Evolutionary conservation across 2,329 filamentous ascomycete species (phyloP).

Genomic region (Capronia epimyces): DNA sequence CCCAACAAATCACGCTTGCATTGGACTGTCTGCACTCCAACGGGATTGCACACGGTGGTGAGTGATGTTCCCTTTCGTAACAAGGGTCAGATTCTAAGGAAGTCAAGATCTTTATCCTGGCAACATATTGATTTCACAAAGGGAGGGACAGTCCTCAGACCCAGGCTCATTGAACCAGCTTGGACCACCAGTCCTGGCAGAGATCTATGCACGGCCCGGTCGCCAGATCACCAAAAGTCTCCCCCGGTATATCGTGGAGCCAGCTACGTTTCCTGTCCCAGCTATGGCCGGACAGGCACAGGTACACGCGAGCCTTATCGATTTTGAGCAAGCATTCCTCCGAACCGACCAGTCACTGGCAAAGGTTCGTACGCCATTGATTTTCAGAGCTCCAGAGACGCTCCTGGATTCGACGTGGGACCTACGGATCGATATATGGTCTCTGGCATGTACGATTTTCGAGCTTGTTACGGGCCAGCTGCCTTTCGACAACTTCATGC

Average conservation of each 20-base stretch:
- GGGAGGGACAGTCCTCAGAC: conserved; percentile 11
- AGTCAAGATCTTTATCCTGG: conserved; percentile 21
- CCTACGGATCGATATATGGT: conserved; percentile 21
- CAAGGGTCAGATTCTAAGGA: conserved; percentile 6
- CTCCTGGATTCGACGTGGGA: conserved; percentile 21
- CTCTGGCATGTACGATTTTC: conserved; percentile 25
- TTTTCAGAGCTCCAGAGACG: conserved; percentile 26
- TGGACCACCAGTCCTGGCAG: conserved; percentile 10
- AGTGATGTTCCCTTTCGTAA: conserved; percentile 4
- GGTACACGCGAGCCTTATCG: conserved; percentile 19
- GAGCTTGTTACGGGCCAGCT: conserved; percentile 25
- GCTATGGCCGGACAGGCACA: conserved; percentile 5
- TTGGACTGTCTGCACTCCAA: conserved; percentile 23
- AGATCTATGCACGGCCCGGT: conserved; percentile 12
- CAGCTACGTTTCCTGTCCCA: conserved; percentile 10
- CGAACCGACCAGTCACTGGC: conserved; percentile 12
- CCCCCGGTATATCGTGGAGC: conserved; percentile 19
- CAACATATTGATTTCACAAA: conserved; percentile 22
- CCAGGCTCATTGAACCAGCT: conserved; percentile 10
- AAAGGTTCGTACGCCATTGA: conserved; percentile 19
- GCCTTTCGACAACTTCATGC: conserved; percentile 26
- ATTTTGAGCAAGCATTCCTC: conserved; percentile 25
- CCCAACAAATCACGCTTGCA: conserved; percentile 23
- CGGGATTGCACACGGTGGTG: conserved; percentile 22
- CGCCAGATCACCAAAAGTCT: conserved; percentile 14